Conservation (phyloP, 331 rosid species). For the Ulmus americana region DNA sequence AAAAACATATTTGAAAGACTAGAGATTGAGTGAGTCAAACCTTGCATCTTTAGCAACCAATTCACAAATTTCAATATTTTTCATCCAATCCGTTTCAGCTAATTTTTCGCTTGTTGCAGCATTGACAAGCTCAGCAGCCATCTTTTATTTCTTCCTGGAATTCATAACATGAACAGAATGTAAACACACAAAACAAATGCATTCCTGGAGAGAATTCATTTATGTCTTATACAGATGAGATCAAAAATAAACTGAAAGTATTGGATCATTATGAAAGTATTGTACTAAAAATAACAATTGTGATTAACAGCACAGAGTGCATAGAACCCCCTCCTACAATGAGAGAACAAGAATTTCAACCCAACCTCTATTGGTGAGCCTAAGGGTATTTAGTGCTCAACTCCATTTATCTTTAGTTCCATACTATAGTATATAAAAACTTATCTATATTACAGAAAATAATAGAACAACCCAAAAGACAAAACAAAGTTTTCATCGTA, state of each 20-base stretch:
- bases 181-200: constrained; percentile 7
- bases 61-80: constrained; percentile 87
- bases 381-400: background rate
- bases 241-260: background rate
- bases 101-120: constrained; percentile 84
- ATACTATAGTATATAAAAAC: no score
- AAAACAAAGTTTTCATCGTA: no score
- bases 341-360: background rate
- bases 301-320: no score
- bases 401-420: background rate
- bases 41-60: constrained; percentile 79
- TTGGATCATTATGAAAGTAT: no score
- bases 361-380: background rate
- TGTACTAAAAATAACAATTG: no score
- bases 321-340: no score
- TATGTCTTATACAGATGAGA: background rate
- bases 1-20: no score
- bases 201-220: background rate
- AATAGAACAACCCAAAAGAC: no score
- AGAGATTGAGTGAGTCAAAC: constrained; percentile 22
- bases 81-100: constrained; percentile 73
- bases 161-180: constrained; percentile 14
- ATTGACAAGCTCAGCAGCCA: constrained; percentile 87
- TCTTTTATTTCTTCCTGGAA: constrained; percentile 32
- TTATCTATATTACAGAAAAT: no score